Conservation (phyloP, 148 eudicot species). For the Camellia sinensis region DNA sequence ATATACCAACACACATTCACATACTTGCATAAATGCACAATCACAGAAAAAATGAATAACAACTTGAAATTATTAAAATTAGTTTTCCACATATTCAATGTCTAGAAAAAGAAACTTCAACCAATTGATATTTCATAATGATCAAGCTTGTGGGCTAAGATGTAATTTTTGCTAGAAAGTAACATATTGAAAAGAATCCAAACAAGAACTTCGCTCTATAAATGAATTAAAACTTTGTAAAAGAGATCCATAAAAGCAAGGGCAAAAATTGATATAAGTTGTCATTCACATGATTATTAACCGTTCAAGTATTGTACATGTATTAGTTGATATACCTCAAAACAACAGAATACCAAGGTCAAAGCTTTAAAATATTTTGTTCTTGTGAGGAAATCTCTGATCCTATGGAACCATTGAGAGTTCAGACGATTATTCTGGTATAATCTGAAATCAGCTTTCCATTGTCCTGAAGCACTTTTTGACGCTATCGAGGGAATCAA, state of each 20-base stretch:
- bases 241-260: too few relatives aligned
- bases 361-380: neutral
- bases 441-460: neutral
- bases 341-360: neutral
- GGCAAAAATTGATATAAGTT: too few relatives aligned
- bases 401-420: neutral
- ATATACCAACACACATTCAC: neutral
- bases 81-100: neutral
- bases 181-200: neutral
- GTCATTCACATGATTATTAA: too few relatives aligned
- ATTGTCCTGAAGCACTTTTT: neutral
- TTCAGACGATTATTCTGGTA: neutral
- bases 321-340: neutral
- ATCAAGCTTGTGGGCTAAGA: neutral
- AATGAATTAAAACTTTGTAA: neutral
- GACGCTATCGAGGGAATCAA: neutral
- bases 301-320: neutral
- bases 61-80: neutral
- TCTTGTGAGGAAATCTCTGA: neutral
- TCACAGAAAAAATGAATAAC: neutral
- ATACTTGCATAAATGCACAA: neutral
- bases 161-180: too few relatives aligned
- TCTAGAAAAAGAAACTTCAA: neutral
- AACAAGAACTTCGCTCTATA: neutral
- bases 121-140: neutral